Base-by-base conservation (phyloP, 805 yeast genomes). In the Cyberlindnera meyerae region DNA sequence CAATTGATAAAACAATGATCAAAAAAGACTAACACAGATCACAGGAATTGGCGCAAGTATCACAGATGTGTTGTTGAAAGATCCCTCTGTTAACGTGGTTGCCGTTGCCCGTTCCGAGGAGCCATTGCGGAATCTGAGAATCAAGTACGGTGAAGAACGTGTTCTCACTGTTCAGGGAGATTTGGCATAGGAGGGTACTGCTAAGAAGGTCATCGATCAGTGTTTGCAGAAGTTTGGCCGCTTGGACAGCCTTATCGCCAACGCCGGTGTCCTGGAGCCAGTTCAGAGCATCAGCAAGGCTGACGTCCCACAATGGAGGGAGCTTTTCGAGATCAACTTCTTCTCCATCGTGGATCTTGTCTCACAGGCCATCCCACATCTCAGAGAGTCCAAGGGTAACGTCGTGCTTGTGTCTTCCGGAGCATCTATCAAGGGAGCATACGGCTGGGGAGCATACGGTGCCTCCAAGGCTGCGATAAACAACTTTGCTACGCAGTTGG, bases 371-470 rank as follows among this genome's bases (percentile, higher is more conserved):
- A 57, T 84, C 31, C 88, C 90, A 0, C 63, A 71, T 25, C 63
- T 90, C 45, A 61, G 73, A 26, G 57, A 65, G 34, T 44, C 76
- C 4, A 61, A 70, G 11, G 95, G 95, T 0, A 71, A 66, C 28
- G 68, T 82, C 25, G 66, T 90, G n/a, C 76, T 82, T 38, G 96
- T 89, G 0, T 83, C 94, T 14, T 85, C 95, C 2, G 97, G 96
- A 6, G 97, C 97, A 1, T 72, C 94, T 14, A 69, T 71, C 1
- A 72, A 68, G 36, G 63, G 79, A 14, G 71, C 66, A 45, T 49
- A 68, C 44, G 93, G 87, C 1, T 90, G 97, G 97, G 82, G 82
- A 13, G 94, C 96, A 5, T 90, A 90, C 52, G 95, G 96, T 1
- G 65, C 89, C 5, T 79, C 96, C 6, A 90, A 90, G 58, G 96